Percentiles rank a stretch among this genome's conserved stretches.
phyloP scores from a whole-genome alignment of 2,329 filamentous ascomycete genomes.

The Diaporthe citriasiana region DNA sequence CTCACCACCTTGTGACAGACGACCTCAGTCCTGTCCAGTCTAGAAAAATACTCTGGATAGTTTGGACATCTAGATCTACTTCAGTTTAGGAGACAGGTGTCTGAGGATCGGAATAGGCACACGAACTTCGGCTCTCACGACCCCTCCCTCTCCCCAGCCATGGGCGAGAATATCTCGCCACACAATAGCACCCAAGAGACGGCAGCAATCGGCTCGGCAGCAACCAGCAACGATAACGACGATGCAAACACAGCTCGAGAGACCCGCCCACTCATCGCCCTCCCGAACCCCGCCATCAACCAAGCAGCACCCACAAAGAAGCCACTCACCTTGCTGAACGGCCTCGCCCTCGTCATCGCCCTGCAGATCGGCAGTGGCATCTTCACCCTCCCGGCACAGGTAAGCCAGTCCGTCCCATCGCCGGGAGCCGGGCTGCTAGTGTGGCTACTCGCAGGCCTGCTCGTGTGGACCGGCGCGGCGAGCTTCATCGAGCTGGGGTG shows the following conservation, averaged over 20 bases:
- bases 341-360: slow-evolving; percentile 60
- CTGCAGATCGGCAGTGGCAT: slow-evolving; percentile 64
- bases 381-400: slow-evolving; percentile 60
- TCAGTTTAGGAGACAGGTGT: neutral
- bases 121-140: neutral
- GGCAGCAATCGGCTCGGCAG: neutral
- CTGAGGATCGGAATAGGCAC: neutral
- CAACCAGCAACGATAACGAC: neutral
- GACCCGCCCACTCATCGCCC: neutral
- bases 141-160: neutral
- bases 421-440: slow-evolving; percentile 58
- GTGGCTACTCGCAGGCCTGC: slow-evolving; percentile 58
- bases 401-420: slow-evolving; percentile 58
- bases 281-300: rapidly evolving
- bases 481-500: slow-evolving; percentile 63
- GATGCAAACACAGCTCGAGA: neutral
- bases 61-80: neutral
- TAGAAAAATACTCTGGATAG: no score
- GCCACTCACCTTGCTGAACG: slow-evolving; percentile 47
- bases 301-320: neutral
- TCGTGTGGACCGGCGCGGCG: slow-evolving; percentile 63
- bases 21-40: no score
- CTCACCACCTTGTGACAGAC: neutral
- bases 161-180: neutral
- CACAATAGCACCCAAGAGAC: neutral